Conservation (phyloP, 1,284 basidiomycete species). For the Rhizoctonia solani region DNA sequence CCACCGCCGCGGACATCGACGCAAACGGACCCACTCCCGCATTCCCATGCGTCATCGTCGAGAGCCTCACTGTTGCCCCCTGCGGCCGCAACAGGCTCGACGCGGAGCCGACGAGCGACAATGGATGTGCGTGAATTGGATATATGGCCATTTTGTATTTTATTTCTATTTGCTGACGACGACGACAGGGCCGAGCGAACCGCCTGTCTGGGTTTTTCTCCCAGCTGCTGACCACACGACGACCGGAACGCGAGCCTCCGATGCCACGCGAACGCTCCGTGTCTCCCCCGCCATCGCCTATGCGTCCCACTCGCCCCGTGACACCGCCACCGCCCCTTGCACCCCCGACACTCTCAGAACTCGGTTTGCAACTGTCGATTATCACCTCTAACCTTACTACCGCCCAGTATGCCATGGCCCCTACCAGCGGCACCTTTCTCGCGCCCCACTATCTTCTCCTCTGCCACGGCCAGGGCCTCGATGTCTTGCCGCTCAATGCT, state of each 20-base stretch:
- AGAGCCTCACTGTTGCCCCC: slow-evolving; percentile 8
- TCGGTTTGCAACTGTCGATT: slow-evolving; percentile 69
- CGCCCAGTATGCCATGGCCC: slow-evolving; percentile 74
- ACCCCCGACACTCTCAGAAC: slow-evolving; percentile 69
- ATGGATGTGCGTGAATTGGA: slow-evolving; percentile 28
- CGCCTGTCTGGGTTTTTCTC: slow-evolving; percentile 28
- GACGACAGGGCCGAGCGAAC: slow-evolving; percentile 17
- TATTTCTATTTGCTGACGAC: neutral
- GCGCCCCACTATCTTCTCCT: slow-evolving; percentile 78
- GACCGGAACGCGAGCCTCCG: neutral
- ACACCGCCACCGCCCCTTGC: slow-evolving; percentile 73
- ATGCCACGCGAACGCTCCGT: neutral
- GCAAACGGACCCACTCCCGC: slow-evolving; percentile 28
- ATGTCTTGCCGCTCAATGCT: slow-evolving; percentile 71
- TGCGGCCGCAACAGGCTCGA: neutral
- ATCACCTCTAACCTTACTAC: slow-evolving; percentile 69
- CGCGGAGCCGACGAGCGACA: slow-evolving; percentile 14
- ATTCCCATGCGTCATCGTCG: slow-evolving; percentile 11
- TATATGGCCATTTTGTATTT: too few species aligned
- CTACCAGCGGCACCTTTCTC: slow-evolving; percentile 73
- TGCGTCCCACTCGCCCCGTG: slow-evolving; percentile 52
- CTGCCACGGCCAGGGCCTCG: slow-evolving; percentile 79
- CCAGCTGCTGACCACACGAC: slow-evolving; percentile 7
- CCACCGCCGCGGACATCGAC: slow-evolving; percentile 8
- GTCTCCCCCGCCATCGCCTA: slow-evolving; percentile 14